phyloP scores from a whole-genome alignment of 768 basidiomycete species.

The Lentinus tigrinus region DNA sequence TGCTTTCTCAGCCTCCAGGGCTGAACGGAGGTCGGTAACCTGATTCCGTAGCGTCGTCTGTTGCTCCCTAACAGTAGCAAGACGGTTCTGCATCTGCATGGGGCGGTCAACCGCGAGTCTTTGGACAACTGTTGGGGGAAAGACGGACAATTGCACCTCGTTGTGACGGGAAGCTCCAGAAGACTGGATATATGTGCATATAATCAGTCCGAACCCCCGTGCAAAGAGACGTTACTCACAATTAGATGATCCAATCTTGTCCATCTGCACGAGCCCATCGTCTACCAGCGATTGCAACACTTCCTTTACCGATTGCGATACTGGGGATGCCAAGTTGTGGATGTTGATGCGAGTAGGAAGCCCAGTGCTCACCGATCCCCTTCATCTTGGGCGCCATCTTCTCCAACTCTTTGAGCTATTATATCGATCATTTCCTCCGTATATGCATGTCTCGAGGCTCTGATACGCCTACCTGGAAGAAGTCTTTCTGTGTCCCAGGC shows the following conservation, averaged over 20 bases:
- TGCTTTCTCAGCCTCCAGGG: conserved; percentile 50
- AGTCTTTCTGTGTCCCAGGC: conserved; percentile 61
- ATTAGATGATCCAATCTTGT: conserved; percentile 95
- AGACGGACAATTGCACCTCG: conserved; percentile 66
- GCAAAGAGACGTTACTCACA: conserved; percentile 49
- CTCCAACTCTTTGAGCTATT: conserved; percentile 86
- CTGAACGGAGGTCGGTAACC: conserved; percentile 27
- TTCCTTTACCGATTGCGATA: conserved; percentile 90
- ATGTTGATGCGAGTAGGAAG: not conserved
- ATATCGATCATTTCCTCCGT: not conserved
- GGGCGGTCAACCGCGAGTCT: not conserved
- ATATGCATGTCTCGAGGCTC: not conserved
- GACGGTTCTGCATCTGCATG: conserved; percentile 54
- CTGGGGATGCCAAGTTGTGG: conserved; percentile 35
- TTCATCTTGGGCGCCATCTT: conserved; percentile 87
- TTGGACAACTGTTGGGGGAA: not conserved
- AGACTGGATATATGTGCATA: conserved; percentile 54
- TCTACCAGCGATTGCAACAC: conserved; percentile 85
- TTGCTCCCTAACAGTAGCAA: conserved; percentile 47
- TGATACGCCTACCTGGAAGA: conserved; percentile 55
- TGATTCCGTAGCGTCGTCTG: conserved; percentile 39
- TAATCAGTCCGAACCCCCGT: conserved; percentile 1
- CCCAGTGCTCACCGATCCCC: conserved; percentile 66
- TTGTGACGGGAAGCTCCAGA: conserved; percentile 95
- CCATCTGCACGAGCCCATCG: conserved; percentile 80